Conservation (phyloP, 2,329 filamentous ascomycete genomes). For the Pezicula carpinea region DNA sequence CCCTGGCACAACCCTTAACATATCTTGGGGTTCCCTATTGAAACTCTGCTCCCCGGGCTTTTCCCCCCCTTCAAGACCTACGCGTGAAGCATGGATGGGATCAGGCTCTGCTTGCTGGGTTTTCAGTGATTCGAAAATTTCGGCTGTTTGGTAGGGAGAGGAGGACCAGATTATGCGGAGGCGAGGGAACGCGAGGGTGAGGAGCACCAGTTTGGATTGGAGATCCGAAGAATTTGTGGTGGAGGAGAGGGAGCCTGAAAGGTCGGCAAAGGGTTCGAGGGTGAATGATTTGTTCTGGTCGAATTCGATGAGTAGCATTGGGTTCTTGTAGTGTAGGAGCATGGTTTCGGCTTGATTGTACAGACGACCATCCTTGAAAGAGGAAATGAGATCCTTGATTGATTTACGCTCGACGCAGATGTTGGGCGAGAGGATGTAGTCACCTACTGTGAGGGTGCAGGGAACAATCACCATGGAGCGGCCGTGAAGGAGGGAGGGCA, state of each 20-base stretch:
- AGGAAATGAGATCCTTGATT: conserved; percentile 83
- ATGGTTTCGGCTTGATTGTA: conserved; percentile 92
- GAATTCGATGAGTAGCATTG: conserved; percentile 95
- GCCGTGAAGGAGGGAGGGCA: conserved; percentile 87
- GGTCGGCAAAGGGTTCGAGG: conserved; percentile 72
- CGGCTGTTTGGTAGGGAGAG: conserved; percentile 90
- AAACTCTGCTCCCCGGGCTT: conserved; percentile 66
- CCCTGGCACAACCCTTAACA: conserved; percentile 80
- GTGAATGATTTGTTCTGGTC: conserved; percentile 97
- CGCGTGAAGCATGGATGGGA: conserved; percentile 77
- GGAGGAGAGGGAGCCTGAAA: conserved; percentile 56
- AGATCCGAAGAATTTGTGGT: conserved; percentile 68
- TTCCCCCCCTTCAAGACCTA: conserved; percentile 66
- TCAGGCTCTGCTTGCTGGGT: conserved; percentile 86
- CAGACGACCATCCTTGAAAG: conserved; percentile 85
- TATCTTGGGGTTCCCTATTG: conserved; percentile 83
- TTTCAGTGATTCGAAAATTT: conserved; percentile 94
- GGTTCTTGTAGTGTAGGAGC: conserved; percentile 85
- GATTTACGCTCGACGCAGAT: conserved; percentile 96
- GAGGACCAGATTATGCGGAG: conserved; percentile 92
- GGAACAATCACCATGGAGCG: conserved; percentile 85
- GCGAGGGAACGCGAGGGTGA: conserved; percentile 86
- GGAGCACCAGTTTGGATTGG: conserved; percentile 85
- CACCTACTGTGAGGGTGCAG: conserved; percentile 92
- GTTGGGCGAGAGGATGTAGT: conserved; percentile 87